Percentiles rank a stretch among this genome's conserved stretches.
These are phyloP conservation scores for Furcasterigmium furcatum DNA, from an alignment of 2,329 filamentous ascomycete species.

Conservation along the genomic window DNA sequence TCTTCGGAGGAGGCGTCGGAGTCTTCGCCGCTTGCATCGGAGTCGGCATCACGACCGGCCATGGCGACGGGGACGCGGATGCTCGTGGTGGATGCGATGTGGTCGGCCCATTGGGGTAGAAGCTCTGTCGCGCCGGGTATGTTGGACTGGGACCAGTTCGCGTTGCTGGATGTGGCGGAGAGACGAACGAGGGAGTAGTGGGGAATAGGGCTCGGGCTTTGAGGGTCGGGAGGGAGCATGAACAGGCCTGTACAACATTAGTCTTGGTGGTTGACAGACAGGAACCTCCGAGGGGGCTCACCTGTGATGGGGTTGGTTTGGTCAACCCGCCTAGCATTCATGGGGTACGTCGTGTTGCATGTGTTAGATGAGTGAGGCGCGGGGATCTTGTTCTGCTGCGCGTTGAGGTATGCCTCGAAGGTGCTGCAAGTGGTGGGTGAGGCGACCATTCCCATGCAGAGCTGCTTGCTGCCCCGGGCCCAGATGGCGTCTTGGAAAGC, in stretches of 20 bases:
- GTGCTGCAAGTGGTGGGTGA: constrained; percentile 46
- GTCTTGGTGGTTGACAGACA: constrained; percentile 3
- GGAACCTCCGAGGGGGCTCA: constrained; percentile 21
- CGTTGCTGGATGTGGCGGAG: constrained; percentile 47
- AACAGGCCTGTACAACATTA: constrained; percentile 39
- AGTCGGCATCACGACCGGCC: constrained; percentile 32
- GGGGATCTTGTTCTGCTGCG: constrained; percentile 27
- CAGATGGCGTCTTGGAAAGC: constrained; percentile 52
- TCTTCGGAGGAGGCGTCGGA: constrained; percentile 18
- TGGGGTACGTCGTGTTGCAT: constrained; percentile 44
- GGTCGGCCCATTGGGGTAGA: constrained; percentile 42
- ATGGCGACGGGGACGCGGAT: constrained; percentile 41
- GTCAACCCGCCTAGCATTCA: constrained; percentile 19
- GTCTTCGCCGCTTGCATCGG: constrained; percentile 25
- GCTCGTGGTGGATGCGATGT: constrained; percentile 40
- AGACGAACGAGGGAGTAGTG: constrained; percentile 50
- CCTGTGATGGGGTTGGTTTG: constrained; percentile 45
- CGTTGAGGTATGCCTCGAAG: constrained; percentile 45
- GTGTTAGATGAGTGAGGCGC: constrained; percentile 37
- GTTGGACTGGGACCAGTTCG: constrained; percentile 53
- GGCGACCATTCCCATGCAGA: constrained; percentile 50
- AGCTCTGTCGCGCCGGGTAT: constrained; percentile 18
- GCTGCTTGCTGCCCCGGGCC: constrained; percentile 28
- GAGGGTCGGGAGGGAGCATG: constrained; percentile 34
- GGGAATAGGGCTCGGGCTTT: constrained; percentile 28